Percentiles rank a stretch among this genome's conserved stretches.
Evolutionary conservation across 768 basidiomycete species (phyloP).

Genomic region (Exsudoporus frostii): DNA sequence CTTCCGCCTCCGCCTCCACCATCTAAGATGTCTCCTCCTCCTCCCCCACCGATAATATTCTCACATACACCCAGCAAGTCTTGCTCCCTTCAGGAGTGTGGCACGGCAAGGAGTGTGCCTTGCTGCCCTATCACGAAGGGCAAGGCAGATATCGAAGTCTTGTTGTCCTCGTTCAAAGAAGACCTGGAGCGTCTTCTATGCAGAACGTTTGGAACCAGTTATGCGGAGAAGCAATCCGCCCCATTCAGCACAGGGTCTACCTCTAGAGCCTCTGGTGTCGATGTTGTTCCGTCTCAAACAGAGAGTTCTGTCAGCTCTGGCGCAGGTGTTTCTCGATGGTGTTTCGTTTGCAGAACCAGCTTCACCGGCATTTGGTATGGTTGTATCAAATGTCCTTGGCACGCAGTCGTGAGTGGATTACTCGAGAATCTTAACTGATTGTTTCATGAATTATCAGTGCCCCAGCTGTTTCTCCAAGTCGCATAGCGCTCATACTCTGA

Average conservation of each 20-base stretch:
- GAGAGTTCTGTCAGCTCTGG: not conserved
- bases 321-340: slow-evolving; percentile 15
- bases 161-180: slow-evolving; percentile 50
- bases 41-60: not conserved
- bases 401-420: slow-evolving; percentile 25
- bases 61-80: not conserved
- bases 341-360: slow-evolving; percentile 30
- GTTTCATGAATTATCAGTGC: slow-evolving; percentile 21
- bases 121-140: slow-evolving; percentile 47
- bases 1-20: slow-evolving; percentile 17
- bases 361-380: slow-evolving; percentile 30
- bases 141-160: slow-evolving; percentile 46
- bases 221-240: not conserved
- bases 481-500: slow-evolving; percentile 26
- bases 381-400: slow-evolving; percentile 32
- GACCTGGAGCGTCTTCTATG: slow-evolving; percentile 49
- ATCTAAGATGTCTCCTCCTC: not conserved
- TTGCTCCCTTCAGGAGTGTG: not conserved
- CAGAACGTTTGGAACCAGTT: slow-evolving; percentile 31
- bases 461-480: slow-evolving; percentile 29
- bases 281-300: not conserved
- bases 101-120: not conserved
- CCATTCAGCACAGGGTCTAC: not conserved
- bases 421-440: not conserved
- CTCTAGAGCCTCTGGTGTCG: not conserved